Evolutionary conservation across 176 grass and related monocot genomes (phyloP).

Genomic region (Eremochloa ophiuroides): DNA sequence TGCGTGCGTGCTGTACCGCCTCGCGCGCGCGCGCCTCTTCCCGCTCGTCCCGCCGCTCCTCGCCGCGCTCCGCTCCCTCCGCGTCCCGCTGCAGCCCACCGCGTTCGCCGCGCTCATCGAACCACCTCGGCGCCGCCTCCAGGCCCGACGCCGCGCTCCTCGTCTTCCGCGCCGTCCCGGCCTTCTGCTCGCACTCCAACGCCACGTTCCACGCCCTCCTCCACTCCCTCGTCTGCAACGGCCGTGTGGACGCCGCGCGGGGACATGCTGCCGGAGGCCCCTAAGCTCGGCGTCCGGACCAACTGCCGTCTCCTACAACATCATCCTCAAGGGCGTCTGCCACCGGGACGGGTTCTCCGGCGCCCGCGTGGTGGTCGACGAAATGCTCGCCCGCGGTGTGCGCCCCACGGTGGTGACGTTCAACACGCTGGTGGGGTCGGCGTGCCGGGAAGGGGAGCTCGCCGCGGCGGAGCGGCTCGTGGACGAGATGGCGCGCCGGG

Average conservation of each 20-base stretch:
- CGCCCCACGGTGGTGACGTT: conserved; percentile 61
- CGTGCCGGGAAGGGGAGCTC: conserved; percentile 44
- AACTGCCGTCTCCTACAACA: conserved; percentile 90
- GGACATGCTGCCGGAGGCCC: conserved; percentile 37
- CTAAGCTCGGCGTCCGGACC: conserved; percentile 50
- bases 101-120: conserved; percentile 58
- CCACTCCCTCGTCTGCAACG: conserved; percentile 57
- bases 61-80: conserved; percentile 38
- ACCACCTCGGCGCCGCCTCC: conserved; percentile 48
- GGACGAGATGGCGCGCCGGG: conserved; percentile 58
- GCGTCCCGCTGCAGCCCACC: conserved; percentile 46
- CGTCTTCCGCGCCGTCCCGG: conserved; percentile 59
- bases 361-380: conserved; percentile 55
- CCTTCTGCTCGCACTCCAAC: conserved; percentile 57
- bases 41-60: conserved; percentile 55
- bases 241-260: conserved; percentile 37
- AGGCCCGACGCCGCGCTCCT: conserved; percentile 47
- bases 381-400: conserved; percentile 69
- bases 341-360: conserved; percentile 32
- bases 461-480: conserved; percentile 31
- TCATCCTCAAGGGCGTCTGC: conserved; percentile 62
- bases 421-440: conserved; percentile 60
- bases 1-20: conserved; percentile 69
- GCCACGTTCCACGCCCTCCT: conserved; percentile 71
- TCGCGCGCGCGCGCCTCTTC: conserved; percentile 56